Evolutionary conservation across 805 yeast genomes (phyloP), one percentile per base, ranked within the genome.

Genomic region (Saccharomycopsis sp.): DNA sequence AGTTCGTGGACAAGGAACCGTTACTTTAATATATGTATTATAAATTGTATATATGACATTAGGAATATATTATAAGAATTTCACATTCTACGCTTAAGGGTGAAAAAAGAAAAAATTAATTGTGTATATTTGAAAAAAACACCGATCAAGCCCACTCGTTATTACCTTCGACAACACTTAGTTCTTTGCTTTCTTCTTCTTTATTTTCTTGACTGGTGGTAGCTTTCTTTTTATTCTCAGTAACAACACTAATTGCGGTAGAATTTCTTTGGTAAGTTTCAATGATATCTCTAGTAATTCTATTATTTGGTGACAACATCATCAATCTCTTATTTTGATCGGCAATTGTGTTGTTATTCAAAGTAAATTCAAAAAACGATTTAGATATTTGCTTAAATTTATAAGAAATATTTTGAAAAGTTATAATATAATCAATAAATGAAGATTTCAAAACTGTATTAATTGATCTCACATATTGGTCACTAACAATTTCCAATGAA

Each of bases 401-500:
- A n/a, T 4, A 31, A 4, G 38, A 17, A 4, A 29, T 32, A 16
- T 29, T 31, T 32, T 40, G 37, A n/a, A 40, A 40, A 19, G 54
- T 35, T 5, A 53, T 34, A 33, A 66, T 59, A 53, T 72, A 77
- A 38, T 75, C 77, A 8, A 61, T 57, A 8, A 75, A 54, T 1
- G 77, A 59, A 14, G 66, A 68, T 47, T 65, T 70, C 50, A 78
- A 62, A 9, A 68, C 67, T 22, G 58, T 64, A 36, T 66, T 64
- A 19, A 78, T 69, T 0, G 77, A 64, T 38, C 75, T 64, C 6
- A 65, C 60, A 39, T 69, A 64, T 54, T 78, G 83, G 24, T 66
- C 71, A 47, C 72, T 72, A 4, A 74, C 73, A 19, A 77, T 72
- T 44, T 68, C 74, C n/a, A 74, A 62, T 29, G 75, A 68, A 48